phyloP scores from a whole-genome alignment of 2,329 filamentous ascomycete genomes.

The Alternaria hordeiaustralica region DNA sequence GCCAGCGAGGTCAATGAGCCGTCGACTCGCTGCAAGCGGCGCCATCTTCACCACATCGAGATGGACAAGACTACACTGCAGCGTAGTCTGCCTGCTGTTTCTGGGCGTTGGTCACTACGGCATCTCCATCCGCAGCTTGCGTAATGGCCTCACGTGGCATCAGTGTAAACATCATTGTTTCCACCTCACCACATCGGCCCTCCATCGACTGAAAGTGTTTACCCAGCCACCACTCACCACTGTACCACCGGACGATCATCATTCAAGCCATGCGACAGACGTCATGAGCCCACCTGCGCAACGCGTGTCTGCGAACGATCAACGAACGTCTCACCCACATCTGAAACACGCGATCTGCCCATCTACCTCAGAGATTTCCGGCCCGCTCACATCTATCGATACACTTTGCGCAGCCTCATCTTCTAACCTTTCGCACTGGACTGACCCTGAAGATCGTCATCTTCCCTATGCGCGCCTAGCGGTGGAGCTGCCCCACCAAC shows the following conservation, averaged over 20 bases:
- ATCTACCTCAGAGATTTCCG: neutral
- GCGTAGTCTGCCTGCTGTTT: neutral
- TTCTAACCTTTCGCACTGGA: neutral
- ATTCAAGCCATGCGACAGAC: neutral
- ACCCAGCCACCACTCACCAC: neutral
- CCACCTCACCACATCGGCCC: neutral
- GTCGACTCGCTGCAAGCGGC: neutral
- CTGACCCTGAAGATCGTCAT: constrained; percentile 19
- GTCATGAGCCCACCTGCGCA: neutral
- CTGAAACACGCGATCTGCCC: constrained; percentile 10
- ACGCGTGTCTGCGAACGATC: constrained; percentile 5
- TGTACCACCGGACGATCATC: constrained; percentile 1
- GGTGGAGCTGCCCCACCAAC: neutral
- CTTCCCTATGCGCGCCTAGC: neutral
- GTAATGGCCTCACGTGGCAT: neutral
- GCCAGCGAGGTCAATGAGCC: constrained; percentile 4
- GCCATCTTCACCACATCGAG: neutral
- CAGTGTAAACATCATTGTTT: neutral
- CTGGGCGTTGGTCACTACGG: neutral
- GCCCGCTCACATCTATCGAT: neutral
- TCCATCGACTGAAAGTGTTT: neutral
- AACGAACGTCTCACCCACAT: constrained; percentile 10
- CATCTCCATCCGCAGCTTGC: neutral
- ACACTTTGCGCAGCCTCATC: neutral
- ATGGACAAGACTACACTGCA: neutral